Base-by-base conservation (phyloP, 768 basidiomycete genomes). In the Megacollybia marginata region DNA sequence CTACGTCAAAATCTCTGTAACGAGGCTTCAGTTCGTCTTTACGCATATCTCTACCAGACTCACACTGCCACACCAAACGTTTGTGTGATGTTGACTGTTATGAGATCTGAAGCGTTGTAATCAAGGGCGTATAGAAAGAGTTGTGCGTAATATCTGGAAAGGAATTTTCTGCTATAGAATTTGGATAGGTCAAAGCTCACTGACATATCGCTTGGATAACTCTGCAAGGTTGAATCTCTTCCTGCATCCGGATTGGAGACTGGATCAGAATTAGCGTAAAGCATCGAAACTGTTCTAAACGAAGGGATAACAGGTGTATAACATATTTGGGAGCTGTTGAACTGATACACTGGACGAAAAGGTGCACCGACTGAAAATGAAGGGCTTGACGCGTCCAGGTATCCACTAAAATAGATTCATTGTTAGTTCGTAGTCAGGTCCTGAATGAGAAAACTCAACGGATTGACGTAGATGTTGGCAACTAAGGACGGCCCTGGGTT, bases 341-440 rank as follows among this genome's bases (percentile, higher is more conserved):
- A 18, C 18, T 40, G 38, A 18, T 15, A 40, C 3, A 8, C 13
- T 15, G 38, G 38, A 15, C 2, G 38, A 18, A 15, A 40, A 18
- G 38, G 38, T 40, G 15, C 8, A 13, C 18, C 8, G 38, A 40
- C 3, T 5, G 38, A 40, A 3, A 3, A 40, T 15, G 38, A 40
- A 15, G 38, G 38, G 18, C 35, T 36, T 10, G 35, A 36, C 10
- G 10, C 16, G 35, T 40, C 38, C 5, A 40, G 38, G 18, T 3
- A 40, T 13, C 38, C 8, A 13, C 38, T 40, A 8, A 18, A 57
- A 28, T 2, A 6, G 23, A 28, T 28, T 28, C 23, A 28, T 28
- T 28, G 23, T 28, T 55, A 4, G 44, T n/a, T 7, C 50, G 56
- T 56, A 53, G 52, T 60, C 40, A 52, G 63, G 10, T 53, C 63